Evolutionary conservation across 768 basidiomycete species (phyloP), one percentile per base, ranked within the genome.

Genomic region (Leccinum arenicola): DNA sequence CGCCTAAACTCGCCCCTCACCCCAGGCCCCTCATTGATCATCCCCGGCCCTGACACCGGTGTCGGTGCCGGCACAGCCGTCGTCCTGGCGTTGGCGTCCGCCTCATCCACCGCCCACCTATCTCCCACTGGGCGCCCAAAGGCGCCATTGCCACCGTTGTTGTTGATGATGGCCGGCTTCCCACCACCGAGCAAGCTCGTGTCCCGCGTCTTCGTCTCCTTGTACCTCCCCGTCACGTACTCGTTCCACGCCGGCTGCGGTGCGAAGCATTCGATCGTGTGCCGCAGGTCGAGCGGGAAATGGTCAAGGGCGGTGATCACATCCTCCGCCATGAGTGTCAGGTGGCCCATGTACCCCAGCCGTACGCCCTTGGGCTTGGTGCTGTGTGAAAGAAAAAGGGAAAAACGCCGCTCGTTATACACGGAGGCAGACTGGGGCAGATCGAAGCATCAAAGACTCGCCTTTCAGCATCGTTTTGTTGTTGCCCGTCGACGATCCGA

Each of bases 291-390:
- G 15, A 82, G 78, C 0, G 95, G 93, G 75, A 92, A 95, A 54
- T 91, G 87, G 21, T 93, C 88, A 59, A 98, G 82, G 9, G 95
- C 91, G 57, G 86, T 85, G 70, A 97, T 88, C 19, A 97, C 87
- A 67, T 98, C 96, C 73, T 98, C 97, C 0, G 95, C 88, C 65
- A 99, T 93, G 64, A 98, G 85, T 12, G 90, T 91, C 15, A 98
- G 82, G 72, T 99, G 95, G 0, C 96, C 96, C 96, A 98, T 98
- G 75, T 93, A 96, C 3, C 95, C 95, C 47, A 96, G 73, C 29
- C 95, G 85, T 36, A 89, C 82, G 21, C 89, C 85, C 66, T 91
- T 89, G 9, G 87, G 85, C 71, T 88, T 87, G 47, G 82, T 71
- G 63, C 89, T 91, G 66, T 40, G n/a, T 40, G 17, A 40, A 40